Evolutionary conservation across 2,329 filamentous ascomycete species (phyloP).

Genomic region (Cercospora sesami): DNA sequence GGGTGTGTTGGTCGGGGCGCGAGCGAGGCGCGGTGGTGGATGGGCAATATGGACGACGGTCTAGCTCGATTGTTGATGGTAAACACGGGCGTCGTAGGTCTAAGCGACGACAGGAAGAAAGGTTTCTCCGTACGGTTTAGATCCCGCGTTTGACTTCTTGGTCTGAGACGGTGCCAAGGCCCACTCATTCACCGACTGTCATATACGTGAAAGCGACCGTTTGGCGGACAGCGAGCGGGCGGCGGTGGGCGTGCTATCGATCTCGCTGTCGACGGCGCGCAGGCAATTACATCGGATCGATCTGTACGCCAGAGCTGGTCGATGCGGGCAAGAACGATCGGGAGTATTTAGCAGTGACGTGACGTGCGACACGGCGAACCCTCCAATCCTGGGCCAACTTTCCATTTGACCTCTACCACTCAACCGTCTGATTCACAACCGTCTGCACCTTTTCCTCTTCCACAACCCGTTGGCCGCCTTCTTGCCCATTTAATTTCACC

Average conservation of each 20-base stretch:
- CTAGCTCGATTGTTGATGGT: constrained; percentile 5
- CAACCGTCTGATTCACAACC: constrained; percentile 1
- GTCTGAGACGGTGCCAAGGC: not conserved
- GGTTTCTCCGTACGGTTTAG: not conserved
- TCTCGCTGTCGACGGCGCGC: not conserved
- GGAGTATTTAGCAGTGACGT: not conserved
- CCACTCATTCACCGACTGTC: not conserved
- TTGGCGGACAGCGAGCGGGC: not conserved
- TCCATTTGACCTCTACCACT: constrained; percentile 4
- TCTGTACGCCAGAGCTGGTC: not conserved
- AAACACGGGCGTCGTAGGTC: not conserved
- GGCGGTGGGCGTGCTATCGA: not conserved
- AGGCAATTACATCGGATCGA: not conserved
- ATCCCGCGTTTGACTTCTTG: not conserved
- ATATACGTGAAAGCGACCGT: not conserved
- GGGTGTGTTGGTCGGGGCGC: not conserved
- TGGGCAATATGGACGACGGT: not conserved
- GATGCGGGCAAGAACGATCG: not conserved
- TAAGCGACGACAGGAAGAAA: not conserved
- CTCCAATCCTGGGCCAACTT: constrained; percentile 6
- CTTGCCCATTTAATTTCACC: not conserved
- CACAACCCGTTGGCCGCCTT: not conserved
- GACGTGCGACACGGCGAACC: not conserved
- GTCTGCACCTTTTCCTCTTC: not conserved
- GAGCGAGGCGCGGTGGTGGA: not conserved